Evolutionary conservation across 2,329 filamentous ascomycete species (phyloP).

Genomic region (Verticillium tricorpus): DNA sequence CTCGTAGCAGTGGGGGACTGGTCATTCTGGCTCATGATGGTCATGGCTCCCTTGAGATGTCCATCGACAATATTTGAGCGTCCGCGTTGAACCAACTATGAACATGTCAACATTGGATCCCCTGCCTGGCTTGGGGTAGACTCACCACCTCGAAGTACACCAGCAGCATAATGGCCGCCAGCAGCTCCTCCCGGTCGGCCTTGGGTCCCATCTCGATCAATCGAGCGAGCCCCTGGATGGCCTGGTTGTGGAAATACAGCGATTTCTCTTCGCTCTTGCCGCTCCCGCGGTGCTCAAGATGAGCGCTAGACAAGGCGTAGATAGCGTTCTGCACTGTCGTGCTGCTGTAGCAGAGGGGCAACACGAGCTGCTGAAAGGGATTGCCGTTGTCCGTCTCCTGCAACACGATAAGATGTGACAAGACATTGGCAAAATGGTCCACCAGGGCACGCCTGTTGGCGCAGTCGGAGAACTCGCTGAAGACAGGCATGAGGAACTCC

Average conservation of each 20-base stretch:
- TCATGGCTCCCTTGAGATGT: slow-evolving; percentile 58
- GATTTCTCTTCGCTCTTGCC: slow-evolving; percentile 53
- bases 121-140: slow-evolving; percentile 5
- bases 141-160: slow-evolving; percentile 62
- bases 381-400: slow-evolving; percentile 55
- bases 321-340: slow-evolving; percentile 73
- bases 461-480: slow-evolving; percentile 52
- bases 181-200: slow-evolving; percentile 50
- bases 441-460: slow-evolving; percentile 51
- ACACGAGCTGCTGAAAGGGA: slow-evolving; percentile 57
- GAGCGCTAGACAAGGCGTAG: slow-evolving; percentile 77
- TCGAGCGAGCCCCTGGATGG: slow-evolving; percentile 52
- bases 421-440: slow-evolving; percentile 59
- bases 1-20: slow-evolving; percentile 44
- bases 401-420: slow-evolving; percentile 62
- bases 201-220: slow-evolving; percentile 50
- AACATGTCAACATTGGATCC: not conserved
- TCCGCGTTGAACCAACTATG: slow-evolving; percentile 56
- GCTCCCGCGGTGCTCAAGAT: slow-evolving; percentile 62
- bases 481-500: slow-evolving; percentile 48
- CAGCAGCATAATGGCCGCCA: slow-evolving; percentile 57
- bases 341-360: slow-evolving; percentile 54
- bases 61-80: slow-evolving; percentile 56
- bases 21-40: slow-evolving; percentile 50
- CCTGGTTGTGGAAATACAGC: slow-evolving; percentile 54